These are phyloP conservation scores for Cercophora samala DNA, from an alignment of 495 filamentous ascomycete species.

Conservation along the genomic window DNA sequence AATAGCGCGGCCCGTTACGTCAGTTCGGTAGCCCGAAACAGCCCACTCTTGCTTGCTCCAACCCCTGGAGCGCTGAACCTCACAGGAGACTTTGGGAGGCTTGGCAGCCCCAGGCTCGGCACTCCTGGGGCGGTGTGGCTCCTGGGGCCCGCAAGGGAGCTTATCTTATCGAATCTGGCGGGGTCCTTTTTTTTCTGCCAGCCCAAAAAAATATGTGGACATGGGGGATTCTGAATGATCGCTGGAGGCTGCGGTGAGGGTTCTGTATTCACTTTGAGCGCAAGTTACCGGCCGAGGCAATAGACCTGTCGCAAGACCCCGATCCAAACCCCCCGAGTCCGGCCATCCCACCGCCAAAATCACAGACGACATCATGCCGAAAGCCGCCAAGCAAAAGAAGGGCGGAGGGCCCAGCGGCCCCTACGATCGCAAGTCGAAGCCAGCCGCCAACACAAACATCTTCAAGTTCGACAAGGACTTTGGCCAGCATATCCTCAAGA, in stretches of 20 bases:
- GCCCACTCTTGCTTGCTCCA: not conserved
- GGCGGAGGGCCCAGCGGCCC: constrained; percentile 51
- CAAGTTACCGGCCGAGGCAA: not conserved
- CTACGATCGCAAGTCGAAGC: constrained; percentile 50
- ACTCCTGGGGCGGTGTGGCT: not conserved
- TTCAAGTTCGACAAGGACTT: constrained; percentile 62
- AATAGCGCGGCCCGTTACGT: constrained; percentile 33
- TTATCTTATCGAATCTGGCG: constrained; percentile 33
- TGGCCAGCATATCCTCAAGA: constrained; percentile 92
- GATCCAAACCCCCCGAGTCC: not conserved
- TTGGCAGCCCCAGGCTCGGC: not conserved
- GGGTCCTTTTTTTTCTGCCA: constrained; percentile 33
- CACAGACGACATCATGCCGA: constrained; percentile 47
- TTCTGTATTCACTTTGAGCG: not conserved
- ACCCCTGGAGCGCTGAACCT: not conserved
- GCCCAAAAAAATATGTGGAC: constrained; percentile 22
- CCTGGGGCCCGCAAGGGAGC: not conserved
- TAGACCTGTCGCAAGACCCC: not conserved
- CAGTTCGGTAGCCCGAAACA: constrained; percentile 12
- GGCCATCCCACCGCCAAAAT: constrained; percentile 2
- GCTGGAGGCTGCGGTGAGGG: constrained; percentile 12
- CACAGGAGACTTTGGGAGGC: not conserved
- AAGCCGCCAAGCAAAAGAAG: constrained; percentile 60
- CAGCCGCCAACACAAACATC: constrained; percentile 68
- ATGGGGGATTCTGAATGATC: not conserved